These are phyloP conservation scores for Arctostaphylos glauca DNA, from an alignment of 148 eudicot species.

Conservation along the genomic window DNA sequence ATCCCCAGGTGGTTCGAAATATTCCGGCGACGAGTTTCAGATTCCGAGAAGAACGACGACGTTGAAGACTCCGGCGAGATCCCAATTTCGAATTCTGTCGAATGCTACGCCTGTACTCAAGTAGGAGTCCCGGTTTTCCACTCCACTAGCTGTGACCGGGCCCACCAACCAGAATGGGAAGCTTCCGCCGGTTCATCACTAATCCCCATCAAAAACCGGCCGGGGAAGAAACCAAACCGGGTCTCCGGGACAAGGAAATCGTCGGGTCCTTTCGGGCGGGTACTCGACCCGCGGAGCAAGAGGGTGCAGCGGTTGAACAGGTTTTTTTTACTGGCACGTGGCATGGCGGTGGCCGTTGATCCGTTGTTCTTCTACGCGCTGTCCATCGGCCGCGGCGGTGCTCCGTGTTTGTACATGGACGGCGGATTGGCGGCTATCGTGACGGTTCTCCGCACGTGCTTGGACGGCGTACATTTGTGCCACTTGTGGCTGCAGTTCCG, in stretches of 20 bases:
- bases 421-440: conserved; percentile 58
- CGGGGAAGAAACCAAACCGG: conserved; percentile 6
- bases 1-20: conserved; percentile 33
- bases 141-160: conserved; percentile 86
- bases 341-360: conserved; percentile 73
- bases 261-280: conserved; percentile 32
- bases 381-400: conserved; percentile 59
- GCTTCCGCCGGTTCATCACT: conserved; percentile 85
- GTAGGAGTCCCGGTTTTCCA: conserved; percentile 87
- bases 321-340: conserved; percentile 65
- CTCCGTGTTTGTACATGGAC: conserved; percentile 77
- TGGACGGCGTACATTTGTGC: conserved; percentile 66
- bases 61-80: conserved; percentile 20
- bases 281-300: conserved; percentile 75
- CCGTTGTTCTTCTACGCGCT: conserved; percentile 88
- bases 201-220: conserved; percentile 42
- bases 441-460: conserved; percentile 52
- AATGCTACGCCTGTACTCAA: conserved; percentile 92
- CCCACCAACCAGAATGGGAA: conserved; percentile 82
- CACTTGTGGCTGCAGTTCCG: conserved; percentile 91
- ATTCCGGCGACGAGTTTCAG: conserved; percentile 22
- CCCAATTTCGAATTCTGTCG: conserved; percentile 32
- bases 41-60: conserved; percentile 22
- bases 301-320: conserved; percentile 72
- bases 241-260: not conserved